These are phyloP conservation scores for Spirogloea muscicola DNA, from an alignment of 139 green algal species.

Conservation along the genomic window DNA sequence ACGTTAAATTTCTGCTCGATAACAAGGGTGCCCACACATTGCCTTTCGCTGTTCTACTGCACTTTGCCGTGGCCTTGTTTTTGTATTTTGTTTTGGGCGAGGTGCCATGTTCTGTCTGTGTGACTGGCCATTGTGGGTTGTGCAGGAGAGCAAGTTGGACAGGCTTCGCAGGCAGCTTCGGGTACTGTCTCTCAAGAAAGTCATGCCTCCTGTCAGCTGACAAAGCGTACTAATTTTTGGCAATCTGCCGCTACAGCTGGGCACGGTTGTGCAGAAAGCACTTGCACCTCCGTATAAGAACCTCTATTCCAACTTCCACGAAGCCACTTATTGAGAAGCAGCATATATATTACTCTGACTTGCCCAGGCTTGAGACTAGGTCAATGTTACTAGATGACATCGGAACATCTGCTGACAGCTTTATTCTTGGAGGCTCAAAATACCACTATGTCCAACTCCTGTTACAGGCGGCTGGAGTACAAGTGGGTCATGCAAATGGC, in stretches of 20 bases:
- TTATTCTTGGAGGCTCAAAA: no score
- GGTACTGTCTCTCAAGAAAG: slow-evolving; percentile 8
- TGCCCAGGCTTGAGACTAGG: no score
- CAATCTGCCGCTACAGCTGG: background rate
- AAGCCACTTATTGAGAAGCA: background rate
- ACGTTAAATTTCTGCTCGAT: background rate
- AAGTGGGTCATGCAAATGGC: no score
- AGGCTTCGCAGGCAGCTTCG: slow-evolving; percentile 25
- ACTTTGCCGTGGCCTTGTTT: background rate
- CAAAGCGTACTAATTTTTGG: background rate
- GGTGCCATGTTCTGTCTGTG: background rate
- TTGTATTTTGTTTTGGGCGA: background rate
- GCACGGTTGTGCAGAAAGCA: background rate
- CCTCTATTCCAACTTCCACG: background rate
- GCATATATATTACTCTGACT: no score
- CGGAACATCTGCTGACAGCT: no score
- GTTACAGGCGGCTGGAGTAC: no score
- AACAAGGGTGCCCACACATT: no score
- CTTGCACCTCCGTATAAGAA: background rate
- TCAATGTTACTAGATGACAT: no score
- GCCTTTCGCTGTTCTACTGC: no score
- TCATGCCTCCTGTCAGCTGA: background rate
- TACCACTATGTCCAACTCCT: no score
- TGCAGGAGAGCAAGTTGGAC: slow-evolving; percentile 44
- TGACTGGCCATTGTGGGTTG: background rate